Percentiles rank a stretch among this genome's conserved stretches.
Conservation (phyloP, 2,329 filamentous ascomycete species). For the Cercospora berteroae region DNA sequence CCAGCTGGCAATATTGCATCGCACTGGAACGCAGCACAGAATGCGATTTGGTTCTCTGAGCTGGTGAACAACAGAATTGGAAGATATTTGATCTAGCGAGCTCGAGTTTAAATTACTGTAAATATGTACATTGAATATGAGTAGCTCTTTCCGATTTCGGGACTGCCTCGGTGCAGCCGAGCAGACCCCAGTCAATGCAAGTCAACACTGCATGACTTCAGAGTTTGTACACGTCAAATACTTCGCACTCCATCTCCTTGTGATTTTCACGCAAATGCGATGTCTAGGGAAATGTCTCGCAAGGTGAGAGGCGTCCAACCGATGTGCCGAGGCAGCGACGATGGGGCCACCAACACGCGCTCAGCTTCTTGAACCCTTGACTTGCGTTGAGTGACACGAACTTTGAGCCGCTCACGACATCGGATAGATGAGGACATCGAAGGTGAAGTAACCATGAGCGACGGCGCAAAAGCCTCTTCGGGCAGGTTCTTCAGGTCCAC, state of each 20-base stretch:
- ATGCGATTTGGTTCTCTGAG: slow-evolving; percentile 26
- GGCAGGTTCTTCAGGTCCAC: background rate
- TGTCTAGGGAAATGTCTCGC: background rate
- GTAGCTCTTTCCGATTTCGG: background rate
- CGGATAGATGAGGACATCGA: background rate
- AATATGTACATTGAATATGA: background rate
- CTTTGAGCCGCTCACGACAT: background rate
- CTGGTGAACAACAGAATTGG: slow-evolving; percentile 24
- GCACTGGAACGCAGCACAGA: slow-evolving; percentile 21
- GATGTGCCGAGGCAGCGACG: background rate
- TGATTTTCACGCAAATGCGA: background rate
- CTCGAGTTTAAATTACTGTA: background rate
- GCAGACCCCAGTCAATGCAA: background rate
- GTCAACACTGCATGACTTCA: background rate
- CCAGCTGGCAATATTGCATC: slow-evolving; percentile 24
- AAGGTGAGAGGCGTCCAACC: too few species aligned
- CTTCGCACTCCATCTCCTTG: background rate
- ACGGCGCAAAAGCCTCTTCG: background rate
- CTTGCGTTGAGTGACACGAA: background rate
- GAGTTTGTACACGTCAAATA: background rate
- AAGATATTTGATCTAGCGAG: slow-evolving; percentile 17
- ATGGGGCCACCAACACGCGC: background rate
- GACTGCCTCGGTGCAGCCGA: background rate
- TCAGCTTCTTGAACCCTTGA: background rate
- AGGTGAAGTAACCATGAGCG: background rate